These are phyloP conservation scores for Trichoderma sp. DNA, from an alignment of 2,329 filamentous ascomycete genomes.

Conservation along the genomic window DNA sequence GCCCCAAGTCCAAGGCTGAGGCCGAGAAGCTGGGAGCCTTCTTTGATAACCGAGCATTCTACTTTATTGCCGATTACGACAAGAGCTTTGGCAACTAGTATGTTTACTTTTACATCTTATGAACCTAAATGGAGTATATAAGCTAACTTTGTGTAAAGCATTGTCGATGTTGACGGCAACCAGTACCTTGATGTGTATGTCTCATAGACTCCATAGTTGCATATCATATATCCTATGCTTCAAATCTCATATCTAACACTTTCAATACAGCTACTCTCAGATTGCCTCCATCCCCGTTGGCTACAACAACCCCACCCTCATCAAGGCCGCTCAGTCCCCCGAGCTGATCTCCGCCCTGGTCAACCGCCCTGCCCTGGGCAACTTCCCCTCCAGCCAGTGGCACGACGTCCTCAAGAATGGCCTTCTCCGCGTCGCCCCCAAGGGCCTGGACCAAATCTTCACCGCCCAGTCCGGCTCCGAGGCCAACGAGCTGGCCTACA, in stretches of 20 bases:
- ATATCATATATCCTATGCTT: background rate
- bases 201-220: background rate
- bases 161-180: constrained; percentile 56
- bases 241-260: background rate
- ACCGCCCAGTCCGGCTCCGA: constrained; percentile 79
- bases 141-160: constrained; percentile 35
- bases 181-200: constrained; percentile 53
- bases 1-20: constrained; percentile 46
- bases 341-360: constrained; percentile 75
- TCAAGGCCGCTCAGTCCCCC: constrained; percentile 65
- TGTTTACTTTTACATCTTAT: background rate
- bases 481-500: constrained; percentile 84
- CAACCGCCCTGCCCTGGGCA: constrained; percentile 78
- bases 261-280: constrained; percentile 65
- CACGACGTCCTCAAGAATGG: constrained; percentile 71
- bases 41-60: constrained; percentile 56
- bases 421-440: constrained; percentile 72
- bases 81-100: constrained; percentile 58
- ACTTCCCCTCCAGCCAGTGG: constrained; percentile 80
- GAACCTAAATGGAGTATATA: background rate
- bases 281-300: constrained; percentile 84
- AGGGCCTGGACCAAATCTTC: constrained; percentile 78
- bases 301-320: constrained; percentile 76
- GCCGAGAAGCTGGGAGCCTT: constrained; percentile 51
- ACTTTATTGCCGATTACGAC: constrained; percentile 58